These are phyloP conservation scores for Pythium grandisporangium DNA, from an alignment of 352 stramenopile species.

Conservation along the genomic window DNA sequence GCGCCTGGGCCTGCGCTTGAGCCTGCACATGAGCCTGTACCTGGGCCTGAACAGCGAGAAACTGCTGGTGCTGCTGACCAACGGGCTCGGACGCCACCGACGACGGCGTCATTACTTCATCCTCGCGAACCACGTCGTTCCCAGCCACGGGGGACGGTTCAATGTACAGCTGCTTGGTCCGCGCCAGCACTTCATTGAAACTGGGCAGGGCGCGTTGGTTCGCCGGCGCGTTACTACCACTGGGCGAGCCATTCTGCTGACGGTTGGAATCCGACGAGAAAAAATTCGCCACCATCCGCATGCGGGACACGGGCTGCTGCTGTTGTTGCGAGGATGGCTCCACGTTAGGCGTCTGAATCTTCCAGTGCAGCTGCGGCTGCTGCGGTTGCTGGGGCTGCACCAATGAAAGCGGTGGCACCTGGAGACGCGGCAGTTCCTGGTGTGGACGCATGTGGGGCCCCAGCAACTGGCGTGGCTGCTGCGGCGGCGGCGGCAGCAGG, in stretches of 20 bases:
- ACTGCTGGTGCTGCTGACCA: slow-evolving; percentile 1
- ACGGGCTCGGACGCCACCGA: slow-evolving; percentile 1
- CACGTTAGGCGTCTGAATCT: slow-evolving; percentile 11
- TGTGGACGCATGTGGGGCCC: slow-evolving; percentile 13
- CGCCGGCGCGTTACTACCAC: no score
- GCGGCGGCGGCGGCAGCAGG: slow-evolving; percentile 5
- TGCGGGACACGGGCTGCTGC: slow-evolving; percentile 10
- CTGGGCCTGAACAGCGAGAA: no score
- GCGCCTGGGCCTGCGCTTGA: no score
- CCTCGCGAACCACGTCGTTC: slow-evolving; percentile 16
- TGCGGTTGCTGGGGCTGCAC: slow-evolving; percentile 18
- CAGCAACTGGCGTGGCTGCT: background rate
- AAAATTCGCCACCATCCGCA: slow-evolving; percentile 37
- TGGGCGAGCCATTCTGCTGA: slow-evolving; percentile 8
- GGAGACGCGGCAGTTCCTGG: slow-evolving; percentile 59
- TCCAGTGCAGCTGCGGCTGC: slow-evolving; percentile 45
- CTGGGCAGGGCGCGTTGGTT: slow-evolving; percentile 29
- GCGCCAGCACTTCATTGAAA: slow-evolving; percentile 53
- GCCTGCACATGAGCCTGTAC: no score
- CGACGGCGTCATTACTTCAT: slow-evolving; percentile 6
- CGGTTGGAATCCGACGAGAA: slow-evolving; percentile 19
- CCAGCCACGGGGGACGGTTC: slow-evolving; percentile 18
- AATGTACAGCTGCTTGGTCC: slow-evolving; percentile 57
- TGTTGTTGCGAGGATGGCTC: slow-evolving; percentile 17
- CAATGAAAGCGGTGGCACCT: slow-evolving; percentile 47